phyloP scores from a whole-genome alignment of 2,329 filamentous ascomycete species.

The Macrophomina phaseolina region DNA sequence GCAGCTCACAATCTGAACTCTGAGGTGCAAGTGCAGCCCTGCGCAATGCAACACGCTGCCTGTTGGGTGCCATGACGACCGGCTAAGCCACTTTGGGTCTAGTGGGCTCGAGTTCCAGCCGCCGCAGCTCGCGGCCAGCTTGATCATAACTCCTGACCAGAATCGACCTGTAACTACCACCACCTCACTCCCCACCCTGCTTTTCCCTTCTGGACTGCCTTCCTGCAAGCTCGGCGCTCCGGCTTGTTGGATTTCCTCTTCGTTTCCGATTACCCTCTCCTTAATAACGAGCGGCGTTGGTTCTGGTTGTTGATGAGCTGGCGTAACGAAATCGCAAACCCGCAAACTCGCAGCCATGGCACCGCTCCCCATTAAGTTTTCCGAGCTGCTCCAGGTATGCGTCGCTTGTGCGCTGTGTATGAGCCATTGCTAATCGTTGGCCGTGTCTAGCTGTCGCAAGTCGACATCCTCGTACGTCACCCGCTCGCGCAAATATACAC shows the following conservation, averaged over 20 bases:
- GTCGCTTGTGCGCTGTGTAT: conserved; percentile 9
- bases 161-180: conserved; percentile 15
- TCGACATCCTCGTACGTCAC: conserved; percentile 55
- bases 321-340: conserved; percentile 37
- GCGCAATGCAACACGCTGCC: neutral
- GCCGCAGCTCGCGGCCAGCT: conserved; percentile 23
- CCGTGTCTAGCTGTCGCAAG: conserved; percentile 49
- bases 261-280: conserved; percentile 35
- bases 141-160: conserved; percentile 27
- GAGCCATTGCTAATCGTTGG: conserved; percentile 39
- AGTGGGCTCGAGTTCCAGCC: conserved; percentile 8
- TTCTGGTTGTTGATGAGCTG: conserved; percentile 40
- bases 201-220: conserved; percentile 22
- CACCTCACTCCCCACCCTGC: conserved; percentile 18
- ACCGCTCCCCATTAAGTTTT: conserved; percentile 89
- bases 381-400: conserved; percentile 80
- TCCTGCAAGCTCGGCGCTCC: conserved; percentile 26
- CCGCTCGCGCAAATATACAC: conserved; percentile 25
- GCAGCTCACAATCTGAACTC: neutral
- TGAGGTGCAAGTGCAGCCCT: neutral
- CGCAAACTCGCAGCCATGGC: conserved; percentile 57
- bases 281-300: conserved; percentile 28
- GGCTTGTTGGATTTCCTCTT: conserved; percentile 39
- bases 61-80: conserved; percentile 21
- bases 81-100: conserved; percentile 3